These are phyloP conservation scores for Pleurotus platypus DNA, from an alignment of 768 basidiomycete genomes.

Conservation along the genomic window DNA sequence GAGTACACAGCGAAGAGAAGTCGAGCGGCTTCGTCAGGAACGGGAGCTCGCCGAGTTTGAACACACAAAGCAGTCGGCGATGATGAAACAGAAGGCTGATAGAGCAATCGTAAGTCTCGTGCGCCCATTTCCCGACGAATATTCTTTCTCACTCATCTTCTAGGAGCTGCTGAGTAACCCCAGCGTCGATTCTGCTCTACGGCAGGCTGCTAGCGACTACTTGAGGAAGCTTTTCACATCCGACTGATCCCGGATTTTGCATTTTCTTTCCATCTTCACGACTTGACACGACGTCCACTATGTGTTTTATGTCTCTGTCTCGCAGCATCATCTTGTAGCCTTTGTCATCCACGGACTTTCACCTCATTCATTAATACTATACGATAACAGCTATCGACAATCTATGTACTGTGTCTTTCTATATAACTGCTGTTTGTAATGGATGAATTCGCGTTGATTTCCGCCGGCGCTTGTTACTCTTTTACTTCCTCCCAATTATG, in stretches of 20 bases:
- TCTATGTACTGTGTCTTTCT: background rate
- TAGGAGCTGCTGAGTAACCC: slow-evolving; percentile 60
- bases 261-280: background rate
- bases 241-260: slow-evolving; percentile 22
- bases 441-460: background rate
- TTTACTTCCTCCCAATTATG: background rate
- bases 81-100: slow-evolving; percentile 58
- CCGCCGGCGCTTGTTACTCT: background rate
- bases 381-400: background rate
- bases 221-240: slow-evolving; percentile 59
- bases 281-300: background rate
- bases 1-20: slow-evolving; percentile 43
- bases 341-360: slow-evolving; percentile 2
- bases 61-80: slow-evolving; percentile 44
- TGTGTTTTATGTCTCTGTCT: background rate
- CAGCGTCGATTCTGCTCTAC: slow-evolving; percentile 54
- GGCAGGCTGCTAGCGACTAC: slow-evolving; percentile 68
- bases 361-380: background rate
- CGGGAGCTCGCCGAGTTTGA: slow-evolving; percentile 57
- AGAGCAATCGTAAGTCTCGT: slow-evolving; percentile 51
- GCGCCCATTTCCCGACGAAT: background rate
- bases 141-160: slow-evolving; percentile 1
- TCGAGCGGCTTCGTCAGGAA: slow-evolving; percentile 51
- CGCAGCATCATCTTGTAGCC: slow-evolving; percentile 1
- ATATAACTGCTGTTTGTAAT: background rate